Percentiles rank a stretch among this genome's conserved stretches.
Conservation (phyloP, 2,329 filamentous ascomycete species). For the Nannizziopsis barbatae region DNA sequence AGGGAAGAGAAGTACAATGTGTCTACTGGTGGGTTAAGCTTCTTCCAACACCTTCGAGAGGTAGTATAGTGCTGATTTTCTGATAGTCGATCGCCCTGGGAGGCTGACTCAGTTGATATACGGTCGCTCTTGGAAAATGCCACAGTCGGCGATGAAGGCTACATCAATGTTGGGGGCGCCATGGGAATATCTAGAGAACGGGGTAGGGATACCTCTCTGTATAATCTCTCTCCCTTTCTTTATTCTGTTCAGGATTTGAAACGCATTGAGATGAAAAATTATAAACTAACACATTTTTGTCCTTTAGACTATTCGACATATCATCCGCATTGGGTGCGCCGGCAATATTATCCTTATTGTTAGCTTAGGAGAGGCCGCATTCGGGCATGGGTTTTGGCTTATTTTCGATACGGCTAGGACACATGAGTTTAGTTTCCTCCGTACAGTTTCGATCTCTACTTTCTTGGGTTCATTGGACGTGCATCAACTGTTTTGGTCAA, state of each 20-base stretch:
- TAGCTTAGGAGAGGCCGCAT: background rate
- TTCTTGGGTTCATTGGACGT: too few species aligned
- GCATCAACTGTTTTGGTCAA: too few species aligned
- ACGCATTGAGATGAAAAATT: background rate
- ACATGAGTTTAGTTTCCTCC: too few species aligned
- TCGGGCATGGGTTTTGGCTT: too few species aligned
- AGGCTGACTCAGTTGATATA: constrained; percentile 23
- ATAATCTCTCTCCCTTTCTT: constrained; percentile 1
- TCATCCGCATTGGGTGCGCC: constrained; percentile 29
- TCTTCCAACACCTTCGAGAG: background rate
- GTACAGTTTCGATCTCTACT: too few species aligned
- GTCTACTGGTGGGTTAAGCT: constrained; percentile 35
- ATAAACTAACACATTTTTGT: background rate
- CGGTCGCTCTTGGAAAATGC: constrained; percentile 24
- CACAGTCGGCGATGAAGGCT: constrained; percentile 29
- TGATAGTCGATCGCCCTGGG: constrained; percentile 33
- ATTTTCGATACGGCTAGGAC: too few species aligned
- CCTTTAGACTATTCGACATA: constrained; percentile 33
- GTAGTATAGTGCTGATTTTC: background rate
- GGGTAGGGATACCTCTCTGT: constrained; percentile 23
- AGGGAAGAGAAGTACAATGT: constrained; percentile 27
- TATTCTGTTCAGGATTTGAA: background rate
- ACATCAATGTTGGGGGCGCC: constrained; percentile 36
- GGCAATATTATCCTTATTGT: constrained; percentile 19
- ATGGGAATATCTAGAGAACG: constrained; percentile 32